phyloP scores from a whole-genome alignment of 2,329 filamentous ascomycete genomes.

The Fusarium devonianum region DNA sequence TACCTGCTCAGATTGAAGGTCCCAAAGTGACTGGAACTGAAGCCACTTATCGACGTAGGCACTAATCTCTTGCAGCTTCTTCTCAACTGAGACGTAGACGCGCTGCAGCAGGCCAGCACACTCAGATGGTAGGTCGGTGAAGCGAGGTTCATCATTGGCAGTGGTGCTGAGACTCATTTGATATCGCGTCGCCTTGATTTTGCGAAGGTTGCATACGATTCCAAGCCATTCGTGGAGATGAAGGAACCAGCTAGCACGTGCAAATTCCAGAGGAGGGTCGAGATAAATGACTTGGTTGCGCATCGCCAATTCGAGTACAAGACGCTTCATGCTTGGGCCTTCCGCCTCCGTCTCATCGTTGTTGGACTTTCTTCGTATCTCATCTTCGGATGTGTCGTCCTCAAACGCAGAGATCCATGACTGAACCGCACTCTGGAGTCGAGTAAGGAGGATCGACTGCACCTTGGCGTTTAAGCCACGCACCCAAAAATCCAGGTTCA shows the following conservation, averaged over 20 bases:
- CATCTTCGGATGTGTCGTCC: conserved; percentile 62
- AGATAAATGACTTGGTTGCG: conserved; percentile 97
- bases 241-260: conserved; percentile 89
- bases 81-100: conserved; percentile 85
- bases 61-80: conserved; percentile 79
- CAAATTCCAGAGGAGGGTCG: conserved; percentile 90
- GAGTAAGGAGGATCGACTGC: conserved; percentile 78
- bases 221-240: conserved; percentile 95
- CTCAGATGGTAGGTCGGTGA: conserved; percentile 82
- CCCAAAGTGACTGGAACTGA: conserved; percentile 98
- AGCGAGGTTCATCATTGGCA: conserved; percentile 72
- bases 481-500: conserved; percentile 92
- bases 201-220: conserved; percentile 88
- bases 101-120: conserved; percentile 81
- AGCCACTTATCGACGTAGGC: conserved; percentile 97
- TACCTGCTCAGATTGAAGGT: conserved; percentile 93
- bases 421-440: conserved; percentile 82
- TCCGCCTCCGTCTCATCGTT: conserved; percentile 58
- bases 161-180: conserved; percentile 82
- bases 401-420: conserved; percentile 90
- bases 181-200: conserved; percentile 94
- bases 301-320: conserved; percentile 95
- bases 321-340: conserved; percentile 71
- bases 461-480: conserved; percentile 85
- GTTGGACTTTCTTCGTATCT: conserved; percentile 58